These are phyloP conservation scores for Euphorbia pulcherrima DNA, from an alignment of 345 rosid genomes.

Conservation along the genomic window DNA sequence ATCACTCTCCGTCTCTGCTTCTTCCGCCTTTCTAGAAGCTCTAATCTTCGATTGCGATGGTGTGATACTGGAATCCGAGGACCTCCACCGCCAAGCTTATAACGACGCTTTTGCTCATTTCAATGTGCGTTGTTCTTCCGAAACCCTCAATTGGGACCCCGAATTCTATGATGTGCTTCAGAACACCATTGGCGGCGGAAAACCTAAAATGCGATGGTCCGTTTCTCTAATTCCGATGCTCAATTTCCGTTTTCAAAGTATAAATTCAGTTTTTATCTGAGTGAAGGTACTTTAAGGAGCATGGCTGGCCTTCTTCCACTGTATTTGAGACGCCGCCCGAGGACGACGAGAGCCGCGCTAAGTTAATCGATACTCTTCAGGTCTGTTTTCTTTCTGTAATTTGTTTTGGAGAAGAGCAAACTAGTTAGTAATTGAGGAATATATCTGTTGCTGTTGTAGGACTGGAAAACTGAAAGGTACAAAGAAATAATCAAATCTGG, in stretches of 20 bases:
- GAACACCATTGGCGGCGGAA: constrained; percentile 84
- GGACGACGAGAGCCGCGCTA: constrained; percentile 59
- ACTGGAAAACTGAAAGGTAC: constrained; percentile 95
- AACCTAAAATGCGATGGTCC: constrained; percentile 97
- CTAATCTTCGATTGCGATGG: constrained; percentile 93
- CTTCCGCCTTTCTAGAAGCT: constrained; percentile 55
- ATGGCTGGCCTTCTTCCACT: constrained; percentile 87
- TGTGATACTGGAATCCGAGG: constrained; percentile 86
- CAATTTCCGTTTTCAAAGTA: not conserved
- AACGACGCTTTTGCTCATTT: constrained; percentile 87
- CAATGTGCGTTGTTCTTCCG: constrained; percentile 61
- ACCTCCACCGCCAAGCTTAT: constrained; percentile 90
- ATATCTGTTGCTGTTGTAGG: constrained; percentile 39
- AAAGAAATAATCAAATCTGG: constrained; percentile 90
- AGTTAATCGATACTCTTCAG: constrained; percentile 81
- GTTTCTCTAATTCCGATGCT: not conserved
- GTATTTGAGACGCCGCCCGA: constrained; percentile 52
- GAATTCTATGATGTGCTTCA: constrained; percentile 85
- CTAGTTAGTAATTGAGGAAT: not conserved
- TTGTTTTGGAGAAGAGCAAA: not conserved
- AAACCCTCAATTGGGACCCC: constrained; percentile 57
- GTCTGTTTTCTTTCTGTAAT: constrained; percentile 20
- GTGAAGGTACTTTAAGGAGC: constrained; percentile 76
- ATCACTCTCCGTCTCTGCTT: constrained; percentile 28
- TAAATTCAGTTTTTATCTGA: not conserved